These are phyloP conservation scores for Tetracentron sinense DNA, from an alignment of 164 flowering plant species.

Conservation along the genomic window DNA sequence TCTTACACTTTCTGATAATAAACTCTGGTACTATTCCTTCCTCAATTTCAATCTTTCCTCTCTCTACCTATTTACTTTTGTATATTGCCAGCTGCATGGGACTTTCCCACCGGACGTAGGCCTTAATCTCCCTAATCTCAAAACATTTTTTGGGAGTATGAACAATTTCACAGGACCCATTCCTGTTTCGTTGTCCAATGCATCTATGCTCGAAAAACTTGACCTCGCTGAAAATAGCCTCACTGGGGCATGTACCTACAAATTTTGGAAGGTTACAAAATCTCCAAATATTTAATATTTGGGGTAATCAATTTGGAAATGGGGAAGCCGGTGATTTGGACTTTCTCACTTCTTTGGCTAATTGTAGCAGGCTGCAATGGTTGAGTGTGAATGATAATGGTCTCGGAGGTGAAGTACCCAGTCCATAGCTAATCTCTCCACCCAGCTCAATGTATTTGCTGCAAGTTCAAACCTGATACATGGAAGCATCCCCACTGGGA, in stretches of 20 bases:
- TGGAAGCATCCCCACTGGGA: too few relatives aligned
- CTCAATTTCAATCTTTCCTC: constrained; percentile 17
- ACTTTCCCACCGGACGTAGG: constrained; percentile 1
- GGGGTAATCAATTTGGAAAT: constrained; percentile 14
- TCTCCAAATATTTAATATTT: constrained; percentile 7
- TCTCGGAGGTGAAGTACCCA: constrained; percentile 20
- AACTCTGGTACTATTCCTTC: constrained; percentile 20
- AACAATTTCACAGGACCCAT: constrained; percentile 22
- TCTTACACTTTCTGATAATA: constrained; percentile 9
- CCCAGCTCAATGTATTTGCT: too few relatives aligned
- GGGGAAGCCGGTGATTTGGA: constrained; percentile 13
- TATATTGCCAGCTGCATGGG: constrained; percentile 19
- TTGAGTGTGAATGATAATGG: too few relatives aligned
- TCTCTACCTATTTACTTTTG: constrained; percentile 10
- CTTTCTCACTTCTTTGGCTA: constrained; percentile 20
- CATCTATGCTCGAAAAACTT: constrained; percentile 13
- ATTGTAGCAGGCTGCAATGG: too few relatives aligned
- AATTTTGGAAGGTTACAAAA: constrained; percentile 14
- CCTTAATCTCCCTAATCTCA: constrained; percentile 24
- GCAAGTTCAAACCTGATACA: too few relatives aligned
- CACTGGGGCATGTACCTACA: constrained; percentile 15
- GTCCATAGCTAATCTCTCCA: too few relatives aligned
- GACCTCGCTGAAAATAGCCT: constrained; percentile 14
- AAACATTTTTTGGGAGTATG: neutral
- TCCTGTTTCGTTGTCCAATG: constrained; percentile 23